Evolutionary conservation across 75 land plant species (phyloP).

Genomic region (Cryptomeria japonica): DNA sequence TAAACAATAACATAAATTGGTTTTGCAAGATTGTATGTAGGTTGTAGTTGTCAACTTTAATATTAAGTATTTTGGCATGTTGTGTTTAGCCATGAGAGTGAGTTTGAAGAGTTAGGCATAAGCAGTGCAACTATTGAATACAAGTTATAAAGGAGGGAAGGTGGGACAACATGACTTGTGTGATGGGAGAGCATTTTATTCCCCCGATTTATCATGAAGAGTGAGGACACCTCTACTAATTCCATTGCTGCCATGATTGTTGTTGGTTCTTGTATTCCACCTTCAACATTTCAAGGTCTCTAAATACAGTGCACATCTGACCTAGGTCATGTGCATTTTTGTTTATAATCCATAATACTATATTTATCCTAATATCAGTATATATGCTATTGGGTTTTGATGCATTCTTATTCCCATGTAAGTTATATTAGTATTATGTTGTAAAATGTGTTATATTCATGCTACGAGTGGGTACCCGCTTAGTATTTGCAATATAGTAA

Average conservation of each 20-base stretch:
- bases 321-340: background rate
- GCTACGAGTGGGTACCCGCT: background rate
- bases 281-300: constrained; percentile 13
- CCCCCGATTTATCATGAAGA: constrained; percentile 1
- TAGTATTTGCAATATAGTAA: background rate
- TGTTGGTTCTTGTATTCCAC: constrained; percentile 7
- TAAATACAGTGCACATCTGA: constrained; percentile 6
- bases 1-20: too few relatives aligned
- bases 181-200: constrained; percentile 9
- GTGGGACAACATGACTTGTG: constrained; percentile 6
- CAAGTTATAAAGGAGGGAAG: background rate
- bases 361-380: background rate
- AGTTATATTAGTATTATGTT: background rate
- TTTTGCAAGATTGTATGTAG: too few relatives aligned
- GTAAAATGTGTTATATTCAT: background rate
- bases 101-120: background rate
- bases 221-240: background rate
- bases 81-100: constrained; percentile 6
- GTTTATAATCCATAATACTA: background rate
- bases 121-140: background rate
- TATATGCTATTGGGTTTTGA: background rate
- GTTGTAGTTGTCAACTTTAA: too few relatives aligned
- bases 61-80: too few relatives aligned
- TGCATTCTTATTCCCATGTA: background rate
- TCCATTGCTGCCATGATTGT: constrained; percentile 13